These are phyloP conservation scores for Pseudognaphalium luteoalbum DNA, from an alignment of 129 eudicot genomes.

Conservation along the genomic window DNA sequence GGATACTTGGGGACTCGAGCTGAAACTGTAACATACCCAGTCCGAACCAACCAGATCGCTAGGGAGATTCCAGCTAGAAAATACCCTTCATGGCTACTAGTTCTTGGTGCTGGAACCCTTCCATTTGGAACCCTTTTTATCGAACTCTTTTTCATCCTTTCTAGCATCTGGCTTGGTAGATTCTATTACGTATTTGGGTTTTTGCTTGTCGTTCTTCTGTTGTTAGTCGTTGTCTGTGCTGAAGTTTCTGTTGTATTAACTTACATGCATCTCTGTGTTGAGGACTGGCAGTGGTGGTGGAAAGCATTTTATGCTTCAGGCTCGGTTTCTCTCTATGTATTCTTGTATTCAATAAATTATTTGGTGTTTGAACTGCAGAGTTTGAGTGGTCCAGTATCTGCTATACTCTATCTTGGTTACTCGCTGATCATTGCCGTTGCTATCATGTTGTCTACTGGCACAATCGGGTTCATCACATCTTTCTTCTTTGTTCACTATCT, in stretches of 20 bases:
- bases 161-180: slow-evolving; percentile 43
- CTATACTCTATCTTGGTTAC: slow-evolving; percentile 17
- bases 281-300: slow-evolving; percentile 24
- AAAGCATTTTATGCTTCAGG: slow-evolving; percentile 20
- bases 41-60: slow-evolving; percentile 63
- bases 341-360: slow-evolving; percentile 10
- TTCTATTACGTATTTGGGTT: slow-evolving; percentile 16
- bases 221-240: slow-evolving; percentile 18
- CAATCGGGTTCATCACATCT: slow-evolving; percentile 15
- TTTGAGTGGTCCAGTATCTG: slow-evolving; percentile 42
- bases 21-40: slow-evolving; percentile 54
- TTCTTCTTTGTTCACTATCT: slow-evolving; percentile 20
- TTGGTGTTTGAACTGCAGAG: slow-evolving; percentile 37
- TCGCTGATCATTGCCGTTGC: slow-evolving; percentile 14
- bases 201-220: slow-evolving; percentile 5
- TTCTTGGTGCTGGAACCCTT: slow-evolving; percentile 76
- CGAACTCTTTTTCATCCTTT: slow-evolving; percentile 62
- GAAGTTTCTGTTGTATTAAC: slow-evolving; percentile 16
- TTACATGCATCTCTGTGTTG: slow-evolving; percentile 16
- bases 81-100: slow-evolving; percentile 72
- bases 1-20: slow-evolving; percentile 60
- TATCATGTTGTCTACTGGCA: slow-evolving; percentile 20
- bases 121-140: slow-evolving; percentile 72
- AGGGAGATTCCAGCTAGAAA: slow-evolving; percentile 66
- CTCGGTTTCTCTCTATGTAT: slow-evolving; percentile 14